phyloP scores from a whole-genome alignment of 1,284 basidiomycete genomes.

The Calocybe gambosa region DNA sequence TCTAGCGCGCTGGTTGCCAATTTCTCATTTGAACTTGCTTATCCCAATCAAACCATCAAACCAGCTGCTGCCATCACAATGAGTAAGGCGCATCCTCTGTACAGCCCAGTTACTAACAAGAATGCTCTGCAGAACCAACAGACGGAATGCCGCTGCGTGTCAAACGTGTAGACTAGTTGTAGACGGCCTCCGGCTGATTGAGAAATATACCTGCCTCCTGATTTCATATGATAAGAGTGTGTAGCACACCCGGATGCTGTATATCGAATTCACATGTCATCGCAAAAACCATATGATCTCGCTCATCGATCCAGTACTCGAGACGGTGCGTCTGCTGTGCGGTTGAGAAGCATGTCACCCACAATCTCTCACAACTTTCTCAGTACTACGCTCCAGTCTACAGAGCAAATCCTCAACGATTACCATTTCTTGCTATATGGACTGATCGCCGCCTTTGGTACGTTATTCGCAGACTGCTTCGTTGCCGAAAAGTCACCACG shows the following conservation, averaged over 20 bases:
- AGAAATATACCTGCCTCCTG: neutral
- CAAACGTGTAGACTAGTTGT: slow-evolving; percentile 4
- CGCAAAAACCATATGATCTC: too few relatives aligned
- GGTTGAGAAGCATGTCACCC: slow-evolving; percentile 10
- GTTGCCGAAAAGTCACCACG: neutral
- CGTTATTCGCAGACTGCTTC: neutral
- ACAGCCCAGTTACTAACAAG: neutral
- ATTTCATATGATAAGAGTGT: neutral
- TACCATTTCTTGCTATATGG: slow-evolving; percentile 1
- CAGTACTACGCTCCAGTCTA: slow-evolving; percentile 1
- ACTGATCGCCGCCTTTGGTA: slow-evolving; percentile 5
- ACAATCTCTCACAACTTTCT: slow-evolving; percentile 6
- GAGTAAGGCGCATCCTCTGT: slow-evolving; percentile 21
- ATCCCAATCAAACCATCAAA: slow-evolving; percentile 33
- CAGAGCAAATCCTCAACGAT: neutral
- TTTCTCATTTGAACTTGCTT: slow-evolving; percentile 38
- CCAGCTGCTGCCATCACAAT: slow-evolving; percentile 40
- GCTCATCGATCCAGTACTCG: too few relatives aligned
- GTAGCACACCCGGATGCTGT: neutral
- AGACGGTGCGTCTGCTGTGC: neutral
- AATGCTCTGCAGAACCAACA: slow-evolving; percentile 21
- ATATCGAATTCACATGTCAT: neutral
- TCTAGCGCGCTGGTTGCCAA: slow-evolving; percentile 32
- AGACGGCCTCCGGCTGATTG: neutral
- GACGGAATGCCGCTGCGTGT: slow-evolving; percentile 29